phyloP scores from a whole-genome alignment of 495 filamentous ascomycete species.

The Entonaema liquescens region DNA sequence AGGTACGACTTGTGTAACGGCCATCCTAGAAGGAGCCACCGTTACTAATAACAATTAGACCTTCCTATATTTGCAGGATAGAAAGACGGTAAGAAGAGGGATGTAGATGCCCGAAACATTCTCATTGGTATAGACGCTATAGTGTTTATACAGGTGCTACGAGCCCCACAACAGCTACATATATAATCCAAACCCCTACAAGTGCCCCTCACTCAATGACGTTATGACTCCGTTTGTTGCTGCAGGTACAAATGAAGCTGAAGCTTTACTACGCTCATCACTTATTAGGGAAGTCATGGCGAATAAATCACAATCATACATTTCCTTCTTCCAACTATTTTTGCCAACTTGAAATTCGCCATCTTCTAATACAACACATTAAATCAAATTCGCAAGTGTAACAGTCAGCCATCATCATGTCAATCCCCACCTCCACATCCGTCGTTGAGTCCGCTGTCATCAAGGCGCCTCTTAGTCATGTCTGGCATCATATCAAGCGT shows the following conservation, averaged over 20 bases:
- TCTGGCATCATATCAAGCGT: constrained; percentile 75
- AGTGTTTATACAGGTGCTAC: too few species aligned
- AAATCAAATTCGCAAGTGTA: not conserved
- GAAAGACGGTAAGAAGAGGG: not conserved
- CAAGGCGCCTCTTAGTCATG: constrained; percentile 64
- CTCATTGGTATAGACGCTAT: too few species aligned
- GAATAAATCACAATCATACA: constrained; percentile 6
- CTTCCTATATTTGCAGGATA: too few species aligned
- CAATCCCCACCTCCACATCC: constrained; percentile 69
- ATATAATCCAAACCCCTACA: not conserved
- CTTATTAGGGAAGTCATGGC: not conserved
- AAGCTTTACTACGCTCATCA: constrained; percentile 5
- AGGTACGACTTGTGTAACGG: too few species aligned
- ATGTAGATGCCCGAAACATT: not conserved
- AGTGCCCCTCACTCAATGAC: constrained; percentile 37
- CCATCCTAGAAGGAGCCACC: too few species aligned
- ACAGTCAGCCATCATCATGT: constrained; percentile 27
- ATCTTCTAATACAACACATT: not conserved
- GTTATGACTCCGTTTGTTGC: constrained; percentile 41
- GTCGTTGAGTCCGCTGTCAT: constrained; percentile 73
- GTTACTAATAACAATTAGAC: too few species aligned
- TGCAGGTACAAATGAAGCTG: constrained; percentile 32
- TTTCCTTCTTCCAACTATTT: not conserved
- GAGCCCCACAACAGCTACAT: not conserved
- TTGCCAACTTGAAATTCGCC: not conserved